These are phyloP conservation scores for Bretschneidera sinensis DNA, from an alignment of 345 rosid species.

Conservation along the genomic window DNA sequence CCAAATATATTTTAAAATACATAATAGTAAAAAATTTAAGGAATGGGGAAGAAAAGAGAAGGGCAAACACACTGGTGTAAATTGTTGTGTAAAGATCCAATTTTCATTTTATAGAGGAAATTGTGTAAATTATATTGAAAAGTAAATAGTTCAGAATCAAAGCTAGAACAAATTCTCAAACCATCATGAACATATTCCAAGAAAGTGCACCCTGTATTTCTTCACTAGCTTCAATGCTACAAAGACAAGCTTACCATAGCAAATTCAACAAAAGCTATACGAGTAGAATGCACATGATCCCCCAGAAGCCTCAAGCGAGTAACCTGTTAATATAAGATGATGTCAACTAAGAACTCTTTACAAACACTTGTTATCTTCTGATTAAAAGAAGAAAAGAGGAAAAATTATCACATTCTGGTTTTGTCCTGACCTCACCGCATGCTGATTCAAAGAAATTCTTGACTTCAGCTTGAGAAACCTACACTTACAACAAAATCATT, in stretches of 20 bases:
- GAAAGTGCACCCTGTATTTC: background rate
- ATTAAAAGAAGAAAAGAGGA: background rate
- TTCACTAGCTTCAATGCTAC: too few relatives aligned
- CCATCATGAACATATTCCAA: constrained; percentile 2
- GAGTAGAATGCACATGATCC: constrained; percentile 76
- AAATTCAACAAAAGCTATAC: constrained; percentile 88
- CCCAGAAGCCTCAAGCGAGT: constrained; percentile 84
- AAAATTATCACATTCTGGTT: background rate
- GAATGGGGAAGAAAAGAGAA: too few relatives aligned
- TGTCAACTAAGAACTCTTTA: too few relatives aligned
- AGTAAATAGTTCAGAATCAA: background rate
- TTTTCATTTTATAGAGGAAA: background rate
- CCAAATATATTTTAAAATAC: too few relatives aligned
- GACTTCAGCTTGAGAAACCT: constrained; percentile 80
- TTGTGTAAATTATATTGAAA: background rate
- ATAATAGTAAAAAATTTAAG: too few relatives aligned
- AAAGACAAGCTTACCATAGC: constrained; percentile 56
- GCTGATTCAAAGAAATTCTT: constrained; percentile 69
- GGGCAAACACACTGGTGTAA: background rate
- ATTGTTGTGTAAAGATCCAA: background rate
- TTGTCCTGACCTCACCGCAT: constrained; percentile 76
- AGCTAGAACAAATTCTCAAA: constrained; percentile 14
- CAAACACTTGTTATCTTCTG: too few relatives aligned
- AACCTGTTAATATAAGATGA: constrained; percentile 39
- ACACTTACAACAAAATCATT: constrained; percentile 12